Base-by-base conservation (phyloP, 2,329 filamentous ascomycete genomes). In the Colletotrichum sp. region DNA sequence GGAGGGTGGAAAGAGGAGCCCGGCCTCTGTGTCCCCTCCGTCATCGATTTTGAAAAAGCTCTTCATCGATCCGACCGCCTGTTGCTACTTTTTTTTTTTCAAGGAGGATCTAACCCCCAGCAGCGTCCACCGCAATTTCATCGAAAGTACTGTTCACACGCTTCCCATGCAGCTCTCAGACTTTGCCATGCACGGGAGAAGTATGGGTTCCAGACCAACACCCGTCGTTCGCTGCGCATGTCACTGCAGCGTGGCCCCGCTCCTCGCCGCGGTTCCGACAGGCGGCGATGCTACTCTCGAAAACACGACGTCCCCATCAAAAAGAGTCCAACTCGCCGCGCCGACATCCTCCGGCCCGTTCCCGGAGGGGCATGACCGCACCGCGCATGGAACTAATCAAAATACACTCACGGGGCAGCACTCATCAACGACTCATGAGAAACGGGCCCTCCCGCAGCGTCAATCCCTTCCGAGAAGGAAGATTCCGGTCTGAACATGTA, bases 401-500 rank as follows among this genome's bases (percentile, higher is more conserved):
- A n/a, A 61, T 26, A 66, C n/a, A 72, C 13, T 24, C 28, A 38
- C 58, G 55, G 30, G 56, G 30, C 34, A 64, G 62, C 34, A 75
- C 55, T n/a, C 59, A 26, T 34, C 24, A 32, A 70, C 58, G 63
- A 43, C 28, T 56, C 61, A 32, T n/a, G 58, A 43, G 63, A 72
- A 73, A 71, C 69, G 69, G 73, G 69, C 56, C 56, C 58, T 73
- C 63, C 69, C 73, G 73, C 69, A 69, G 58, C 69, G 48, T 34
- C 26, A 68, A 69, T 73, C 34, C 56, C 63, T 75, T 75, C 69
- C 48, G 43, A 48, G 43, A 68, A 48, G 36, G 63, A 48, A 62
- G 26, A 61, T 30, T 61, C 58, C 58, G 28, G 38, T n/a, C 38
- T 43, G 38, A n/a, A 43, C 18, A 43, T 43, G 38, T 43, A 3